Percentiles rank a stretch among this genome's conserved stretches.
Conservation (phyloP, 495 filamentous ascomycete genomes). For the Xylaria intraflava region DNA sequence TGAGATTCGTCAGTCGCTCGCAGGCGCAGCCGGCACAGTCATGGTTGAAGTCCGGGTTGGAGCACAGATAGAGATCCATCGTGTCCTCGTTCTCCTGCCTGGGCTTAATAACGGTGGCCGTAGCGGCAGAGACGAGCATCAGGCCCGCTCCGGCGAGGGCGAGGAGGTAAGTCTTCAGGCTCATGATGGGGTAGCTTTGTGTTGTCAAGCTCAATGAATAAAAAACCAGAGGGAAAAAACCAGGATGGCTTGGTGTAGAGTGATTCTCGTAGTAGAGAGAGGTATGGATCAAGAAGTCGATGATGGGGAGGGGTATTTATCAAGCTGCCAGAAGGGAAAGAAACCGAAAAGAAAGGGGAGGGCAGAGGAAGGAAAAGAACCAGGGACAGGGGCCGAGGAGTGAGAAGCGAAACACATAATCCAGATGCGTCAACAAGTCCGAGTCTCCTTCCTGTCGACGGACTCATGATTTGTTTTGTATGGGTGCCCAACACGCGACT, state of each 20-base stretch:
- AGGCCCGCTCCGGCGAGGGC: not conserved
- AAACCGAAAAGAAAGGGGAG: too few species aligned
- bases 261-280: not conserved
- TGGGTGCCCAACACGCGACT: not conserved
- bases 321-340: too few species aligned
- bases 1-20: constrained; percentile 9
- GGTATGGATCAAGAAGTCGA: not conserved
- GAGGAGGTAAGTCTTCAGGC: not conserved
- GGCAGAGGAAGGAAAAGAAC: not conserved
- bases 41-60: constrained; percentile 18
- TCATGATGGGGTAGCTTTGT: constrained; percentile 1
- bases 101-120: not conserved
- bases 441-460: not conserved
- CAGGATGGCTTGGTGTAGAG: not conserved
- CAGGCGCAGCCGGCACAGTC: constrained; percentile 16
- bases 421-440: not conserved
- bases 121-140: not conserved
- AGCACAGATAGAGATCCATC: constrained; percentile 15
- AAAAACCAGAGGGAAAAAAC: not conserved
- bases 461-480: not conserved
- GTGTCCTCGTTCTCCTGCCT: constrained; percentile 15
- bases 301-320: not conserved
- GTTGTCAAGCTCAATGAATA: not conserved
- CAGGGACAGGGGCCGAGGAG: not conserved
- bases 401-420: not conserved